Base-by-base conservation (phyloP, 306 rosid genomes). In the Sophora flavescens region DNA sequence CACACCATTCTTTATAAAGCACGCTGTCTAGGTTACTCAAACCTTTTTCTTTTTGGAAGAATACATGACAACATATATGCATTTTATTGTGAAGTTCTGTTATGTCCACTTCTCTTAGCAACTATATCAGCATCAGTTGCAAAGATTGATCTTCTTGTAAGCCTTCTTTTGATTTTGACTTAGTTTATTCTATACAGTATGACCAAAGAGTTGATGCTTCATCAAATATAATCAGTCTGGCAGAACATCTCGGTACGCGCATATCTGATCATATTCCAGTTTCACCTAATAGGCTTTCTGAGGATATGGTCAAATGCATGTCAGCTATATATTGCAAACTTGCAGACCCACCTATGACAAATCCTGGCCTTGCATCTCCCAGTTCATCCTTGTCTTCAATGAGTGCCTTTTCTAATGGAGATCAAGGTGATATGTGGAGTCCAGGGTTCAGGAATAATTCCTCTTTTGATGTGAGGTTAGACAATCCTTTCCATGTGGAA, bases 261-360 rank as follows among this genome's bases (percentile, higher is more conserved):
- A 84, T 92, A 57, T 80, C 86, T 11, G 96, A 95, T 78, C 97
- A 92, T 73, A 67, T 92, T 70, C 93, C 90, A 10, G 96, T 84
- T 66, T 87, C 88, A 13, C 91, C 99, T 16, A 95, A 88, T 66
- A 85, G 84, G 77, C 88, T 95, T 51, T 90, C 97, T 0, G 99
- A 95, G 87, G 93, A 92, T 50, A 92, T 95, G 99, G 75, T 95
- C 62, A 95, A 87, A 81, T 95, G 96, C 81, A 92, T 95, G 77
- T 83, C 98, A 71, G 84, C 86, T 42, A 84, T 95, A 83, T 95
- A 90, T 65, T 92, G 90, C 92, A 95, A 89, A 82, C 90, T 95
- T 58, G 74, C 97, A 7, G 97, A 91, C 61, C 90, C 97, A 1
- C 90, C 90, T 28, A 67, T 68, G 53, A 62, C 92, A n/a, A 80